phyloP scores from a whole-genome alignment of 2,329 filamentous ascomycete species.

The Colletotrichum graminicola region DNA sequence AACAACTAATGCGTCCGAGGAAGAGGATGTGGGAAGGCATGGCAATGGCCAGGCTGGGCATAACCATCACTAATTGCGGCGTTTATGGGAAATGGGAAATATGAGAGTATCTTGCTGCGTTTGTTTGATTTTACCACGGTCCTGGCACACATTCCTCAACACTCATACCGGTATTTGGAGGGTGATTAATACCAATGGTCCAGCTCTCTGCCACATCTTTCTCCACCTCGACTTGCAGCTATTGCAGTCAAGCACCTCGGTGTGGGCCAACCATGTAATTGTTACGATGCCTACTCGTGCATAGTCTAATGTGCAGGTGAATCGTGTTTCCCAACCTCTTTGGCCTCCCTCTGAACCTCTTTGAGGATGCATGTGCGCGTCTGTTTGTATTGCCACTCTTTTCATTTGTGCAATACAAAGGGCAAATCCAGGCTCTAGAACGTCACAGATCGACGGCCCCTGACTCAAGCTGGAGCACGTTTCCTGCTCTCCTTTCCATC shows the following conservation, averaged over 20 bases:
- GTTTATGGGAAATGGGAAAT: slow-evolving; percentile 29
- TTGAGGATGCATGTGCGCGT: background rate
- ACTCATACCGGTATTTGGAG: background rate
- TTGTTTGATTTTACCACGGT: slow-evolving; percentile 30
- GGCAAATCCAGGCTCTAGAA: background rate
- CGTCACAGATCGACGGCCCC: too few species aligned
- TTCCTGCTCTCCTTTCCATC: background rate
- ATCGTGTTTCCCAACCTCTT: background rate
- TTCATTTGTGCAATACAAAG: background rate
- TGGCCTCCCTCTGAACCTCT: background rate
- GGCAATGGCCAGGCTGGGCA: slow-evolving; percentile 28
- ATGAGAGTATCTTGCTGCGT: slow-evolving; percentile 15
- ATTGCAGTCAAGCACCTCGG: background rate
- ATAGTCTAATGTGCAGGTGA: background rate
- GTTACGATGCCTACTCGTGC: background rate
- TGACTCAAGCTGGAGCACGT: background rate
- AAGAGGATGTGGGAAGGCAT: slow-evolving; percentile 20
- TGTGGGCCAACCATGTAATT: background rate
- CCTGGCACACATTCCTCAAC: slow-evolving; percentile 5
- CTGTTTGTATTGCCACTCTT: background rate
- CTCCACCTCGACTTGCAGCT: background rate
- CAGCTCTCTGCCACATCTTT: slow-evolving; percentile 2
- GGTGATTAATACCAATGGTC: slow-evolving; percentile 14
- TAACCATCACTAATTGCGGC: slow-evolving; percentile 34
- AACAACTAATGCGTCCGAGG: slow-evolving; percentile 24